These are phyloP conservation scores for Alectoria sarmentosa DNA, from an alignment of 495 filamentous ascomycete genomes.

Conservation along the genomic window DNA sequence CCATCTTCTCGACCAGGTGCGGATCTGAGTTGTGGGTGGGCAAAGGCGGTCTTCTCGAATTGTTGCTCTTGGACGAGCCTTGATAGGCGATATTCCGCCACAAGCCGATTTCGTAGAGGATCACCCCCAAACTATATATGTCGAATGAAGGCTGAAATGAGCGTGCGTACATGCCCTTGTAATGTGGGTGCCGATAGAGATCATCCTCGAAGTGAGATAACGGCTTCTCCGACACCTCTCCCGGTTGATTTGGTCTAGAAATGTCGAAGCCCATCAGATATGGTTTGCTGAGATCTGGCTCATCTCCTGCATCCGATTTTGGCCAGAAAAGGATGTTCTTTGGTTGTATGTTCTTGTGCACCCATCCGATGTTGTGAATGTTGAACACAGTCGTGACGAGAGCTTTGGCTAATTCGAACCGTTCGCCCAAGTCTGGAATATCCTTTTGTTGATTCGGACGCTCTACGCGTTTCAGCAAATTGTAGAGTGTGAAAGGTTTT, in stretches of 20 bases:
- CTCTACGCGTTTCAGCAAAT: conserved; percentile 9
- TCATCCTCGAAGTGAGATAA: conserved; percentile 29
- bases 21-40: conserved; percentile 22
- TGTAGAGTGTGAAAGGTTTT: conserved; percentile 19
- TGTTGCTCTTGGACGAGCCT: conserved; percentile 6
- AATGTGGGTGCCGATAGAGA: conserved; percentile 33
- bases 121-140: conserved; percentile 31
- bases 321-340: conserved; percentile 36
- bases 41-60: conserved; percentile 12
- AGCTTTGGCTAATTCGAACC: conserved; percentile 29
- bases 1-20: conserved; percentile 30
- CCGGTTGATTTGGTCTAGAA: conserved; percentile 26
- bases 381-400: conserved; percentile 33
- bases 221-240: conserved; percentile 28
- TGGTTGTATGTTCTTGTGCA: conserved; percentile 35
- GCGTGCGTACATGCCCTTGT: conserved; percentile 22
- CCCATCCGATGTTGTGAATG: conserved; percentile 35
- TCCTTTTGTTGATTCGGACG: not conserved
- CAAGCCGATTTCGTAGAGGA: conserved; percentile 32
- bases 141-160: conserved; percentile 30
- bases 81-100: conserved; percentile 24
- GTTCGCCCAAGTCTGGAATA: conserved; percentile 27
- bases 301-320: conserved; percentile 4
- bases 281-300: conserved; percentile 25
- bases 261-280: conserved; percentile 34